A percentile compares a stretch with the other conserved stretches of the same genome.
These are phyloP conservation scores for Exophiala mesophila DNA, from an alignment of 2,329 filamentous ascomycete species.

Conservation along the genomic window DNA sequence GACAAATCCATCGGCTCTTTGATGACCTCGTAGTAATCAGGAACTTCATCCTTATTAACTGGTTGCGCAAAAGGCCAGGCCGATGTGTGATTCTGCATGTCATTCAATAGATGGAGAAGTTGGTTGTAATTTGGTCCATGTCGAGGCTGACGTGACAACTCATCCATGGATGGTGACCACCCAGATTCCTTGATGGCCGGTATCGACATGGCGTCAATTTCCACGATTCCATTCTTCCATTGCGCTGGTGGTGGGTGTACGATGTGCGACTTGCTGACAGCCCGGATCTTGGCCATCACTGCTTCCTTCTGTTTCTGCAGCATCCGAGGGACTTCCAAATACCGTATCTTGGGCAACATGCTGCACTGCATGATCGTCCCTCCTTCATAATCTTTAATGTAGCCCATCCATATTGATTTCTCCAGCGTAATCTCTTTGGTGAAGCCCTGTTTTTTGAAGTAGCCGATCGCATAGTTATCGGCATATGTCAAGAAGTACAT, in stretches of 20 bases:
- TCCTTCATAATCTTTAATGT: slow-evolving; percentile 99
- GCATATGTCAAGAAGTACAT: slow-evolving; percentile 99
- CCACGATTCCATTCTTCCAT: slow-evolving; percentile 69
- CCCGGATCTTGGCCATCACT: slow-evolving; percentile 89
- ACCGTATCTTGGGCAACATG: slow-evolving; percentile 91
- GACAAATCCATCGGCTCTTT: slow-evolving; percentile 94
- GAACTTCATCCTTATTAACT: slow-evolving; percentile 90
- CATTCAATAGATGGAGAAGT: slow-evolving; percentile 84
- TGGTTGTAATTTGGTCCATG: slow-evolving; percentile 96
- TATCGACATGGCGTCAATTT: slow-evolving; percentile 82
- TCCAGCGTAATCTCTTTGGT: slow-evolving; percentile 97
- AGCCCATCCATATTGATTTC: slow-evolving; percentile 93
- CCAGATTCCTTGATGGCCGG: slow-evolving; percentile 85
- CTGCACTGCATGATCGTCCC: slow-evolving; percentile 99
- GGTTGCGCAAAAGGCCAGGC: slow-evolving; percentile 94
- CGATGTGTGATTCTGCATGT: slow-evolving; percentile 87
- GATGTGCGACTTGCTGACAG: slow-evolving; percentile 82
- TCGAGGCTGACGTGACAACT: slow-evolving; percentile 86
- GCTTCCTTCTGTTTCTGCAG: slow-evolving; percentile 95
- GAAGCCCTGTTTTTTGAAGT: slow-evolving; percentile 99
- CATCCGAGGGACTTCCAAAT: slow-evolving; percentile 89
- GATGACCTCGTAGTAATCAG: slow-evolving; percentile 99
- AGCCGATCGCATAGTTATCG: slow-evolving; percentile 97
- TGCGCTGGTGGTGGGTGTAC: slow-evolving; percentile 79
- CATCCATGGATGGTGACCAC: slow-evolving; percentile 98